A percentile compares a stretch with the other conserved stretches of the same genome.
Conservation (phyloP, 495 filamentous ascomycete genomes). For the Penicillium canariense region DNA sequence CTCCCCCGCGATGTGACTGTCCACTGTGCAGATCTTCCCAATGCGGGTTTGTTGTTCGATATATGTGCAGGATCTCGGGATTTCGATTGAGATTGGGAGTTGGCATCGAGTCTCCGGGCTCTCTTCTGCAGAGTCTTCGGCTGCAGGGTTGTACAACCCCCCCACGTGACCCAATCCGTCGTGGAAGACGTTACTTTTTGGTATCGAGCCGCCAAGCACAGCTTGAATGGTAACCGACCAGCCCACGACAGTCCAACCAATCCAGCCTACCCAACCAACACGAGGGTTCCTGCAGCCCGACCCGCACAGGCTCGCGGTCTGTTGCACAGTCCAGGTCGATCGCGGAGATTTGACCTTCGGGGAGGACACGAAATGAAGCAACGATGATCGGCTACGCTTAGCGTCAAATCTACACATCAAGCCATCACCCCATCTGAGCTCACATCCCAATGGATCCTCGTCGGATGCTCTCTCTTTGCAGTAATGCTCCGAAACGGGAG, state of each 20-base stretch:
- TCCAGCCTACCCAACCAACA: not conserved
- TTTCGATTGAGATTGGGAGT: no score
- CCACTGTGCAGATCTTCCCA: conserved; percentile 1
- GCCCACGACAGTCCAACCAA: not conserved
- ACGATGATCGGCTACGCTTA: conserved; percentile 5
- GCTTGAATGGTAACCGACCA: not conserved
- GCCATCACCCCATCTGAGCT: conserved; percentile 4
- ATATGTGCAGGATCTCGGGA: no score
- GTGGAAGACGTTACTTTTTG: not conserved
- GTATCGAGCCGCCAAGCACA: not conserved
- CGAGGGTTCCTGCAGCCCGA: conserved; percentile 7
- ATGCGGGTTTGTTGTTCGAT: no score
- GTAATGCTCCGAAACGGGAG: not conserved
- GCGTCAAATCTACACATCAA: not conserved
- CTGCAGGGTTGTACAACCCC: not conserved
- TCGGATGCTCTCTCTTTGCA: not conserved
- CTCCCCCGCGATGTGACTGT: conserved; percentile 21
- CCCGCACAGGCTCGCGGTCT: not conserved
- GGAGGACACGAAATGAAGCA: not conserved
- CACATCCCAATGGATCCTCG: not conserved
- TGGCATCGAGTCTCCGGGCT: no score
- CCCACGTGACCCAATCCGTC: conserved; percentile 6
- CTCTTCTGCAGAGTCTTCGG: no score
- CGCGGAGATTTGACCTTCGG: not conserved
- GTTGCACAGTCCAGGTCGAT: not conserved